Conservation (phyloP, 345 rosid species). For the Euphorbia lathyris region DNA sequence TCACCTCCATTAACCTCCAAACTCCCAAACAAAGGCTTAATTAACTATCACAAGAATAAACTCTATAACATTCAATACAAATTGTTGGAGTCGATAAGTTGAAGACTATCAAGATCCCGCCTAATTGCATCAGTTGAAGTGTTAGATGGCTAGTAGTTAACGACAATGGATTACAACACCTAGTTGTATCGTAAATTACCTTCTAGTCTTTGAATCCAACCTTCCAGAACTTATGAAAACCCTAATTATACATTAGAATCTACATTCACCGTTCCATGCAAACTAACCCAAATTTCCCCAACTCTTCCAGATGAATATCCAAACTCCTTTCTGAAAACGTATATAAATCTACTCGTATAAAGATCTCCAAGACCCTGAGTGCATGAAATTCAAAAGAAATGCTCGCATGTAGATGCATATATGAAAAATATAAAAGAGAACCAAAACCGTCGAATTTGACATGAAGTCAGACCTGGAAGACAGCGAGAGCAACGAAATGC, state of each 20-base stretch:
- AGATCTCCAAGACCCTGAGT: slow-evolving; percentile 4
- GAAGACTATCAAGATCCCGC: background rate
- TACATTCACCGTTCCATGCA: background rate
- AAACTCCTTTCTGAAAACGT: background rate
- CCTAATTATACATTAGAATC: background rate
- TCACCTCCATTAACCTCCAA: no score
- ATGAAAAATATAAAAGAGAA: background rate
- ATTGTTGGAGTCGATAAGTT: background rate
- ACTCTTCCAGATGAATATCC: background rate
- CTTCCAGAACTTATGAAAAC: background rate
- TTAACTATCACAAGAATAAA: no score
- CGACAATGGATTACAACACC: background rate
- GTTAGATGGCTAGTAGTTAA: background rate
- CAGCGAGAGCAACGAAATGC: slow-evolving; percentile 83
- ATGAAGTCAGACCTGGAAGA: slow-evolving; percentile 54
- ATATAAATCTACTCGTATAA: no score
- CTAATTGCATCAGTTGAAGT: background rate
- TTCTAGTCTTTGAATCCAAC: background rate
- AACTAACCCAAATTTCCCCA: slow-evolving; percentile 2
- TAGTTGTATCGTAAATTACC: no score
- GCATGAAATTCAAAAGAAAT: background rate
- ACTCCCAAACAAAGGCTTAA: no score
- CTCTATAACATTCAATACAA: background rate
- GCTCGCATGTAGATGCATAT: no score
- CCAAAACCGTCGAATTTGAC: background rate